These are phyloP conservation scores for Chlamydomonas schloesseri DNA, from an alignment of 139 green algal genomes.

Conservation along the genomic window DNA sequence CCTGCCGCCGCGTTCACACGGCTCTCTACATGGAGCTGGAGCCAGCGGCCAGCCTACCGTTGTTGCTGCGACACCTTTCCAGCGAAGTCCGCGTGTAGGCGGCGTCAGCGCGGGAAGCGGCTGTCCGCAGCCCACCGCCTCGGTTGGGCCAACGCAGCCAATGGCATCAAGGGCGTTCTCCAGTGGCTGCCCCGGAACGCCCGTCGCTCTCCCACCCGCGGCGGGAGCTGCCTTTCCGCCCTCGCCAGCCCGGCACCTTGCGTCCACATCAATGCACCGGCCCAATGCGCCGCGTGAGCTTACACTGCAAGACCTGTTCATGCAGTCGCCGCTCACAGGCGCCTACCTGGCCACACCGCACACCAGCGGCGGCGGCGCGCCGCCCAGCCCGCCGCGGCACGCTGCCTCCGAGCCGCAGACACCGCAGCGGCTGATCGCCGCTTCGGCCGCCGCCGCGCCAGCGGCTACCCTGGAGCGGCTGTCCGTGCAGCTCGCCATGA, in stretches of 20 bases:
- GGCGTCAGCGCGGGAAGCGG: too few species aligned
- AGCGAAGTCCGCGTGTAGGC: too few species aligned
- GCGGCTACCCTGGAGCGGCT: conserved; percentile 5
- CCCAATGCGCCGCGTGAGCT: neutral
- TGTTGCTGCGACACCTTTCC: too few species aligned
- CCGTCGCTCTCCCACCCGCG: too few species aligned
- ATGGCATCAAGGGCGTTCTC: too few species aligned
- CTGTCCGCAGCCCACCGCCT: too few species aligned
- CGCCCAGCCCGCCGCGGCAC: neutral
- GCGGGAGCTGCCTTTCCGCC: too few species aligned
- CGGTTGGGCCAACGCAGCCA: too few species aligned
- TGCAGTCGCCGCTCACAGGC: conserved; percentile 20
- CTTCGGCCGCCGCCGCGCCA: neutral
- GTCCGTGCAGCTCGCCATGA: conserved; percentile 18
- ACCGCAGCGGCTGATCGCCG: neutral
- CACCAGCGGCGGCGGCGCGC: conserved; percentile 12
- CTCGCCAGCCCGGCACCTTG: too few species aligned
- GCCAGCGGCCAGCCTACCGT: too few species aligned
- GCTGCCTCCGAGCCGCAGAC: neutral
- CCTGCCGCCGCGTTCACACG: neutral
- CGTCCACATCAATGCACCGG: neutral
- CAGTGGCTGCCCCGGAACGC: too few species aligned
- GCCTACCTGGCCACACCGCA: conserved; percentile 7
- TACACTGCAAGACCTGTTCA: conserved; percentile 32
- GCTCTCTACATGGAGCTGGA: too few species aligned